phyloP scores from a whole-genome alignment of 345 rosid species.

The Salix purpurea region DNA sequence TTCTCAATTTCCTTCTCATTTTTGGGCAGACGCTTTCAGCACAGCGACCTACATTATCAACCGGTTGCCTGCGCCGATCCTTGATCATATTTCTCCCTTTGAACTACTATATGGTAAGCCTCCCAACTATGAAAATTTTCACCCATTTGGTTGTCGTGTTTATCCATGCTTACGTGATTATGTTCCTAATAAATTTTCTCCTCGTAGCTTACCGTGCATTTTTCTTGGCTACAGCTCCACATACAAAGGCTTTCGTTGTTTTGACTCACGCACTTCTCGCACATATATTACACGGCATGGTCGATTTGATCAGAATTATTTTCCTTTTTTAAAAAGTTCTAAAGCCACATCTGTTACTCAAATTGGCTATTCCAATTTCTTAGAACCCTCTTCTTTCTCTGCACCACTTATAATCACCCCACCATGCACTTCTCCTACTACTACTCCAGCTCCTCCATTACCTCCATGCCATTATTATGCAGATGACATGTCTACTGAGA shows the following conservation, averaged over 20 bases:
- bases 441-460: too few relatives aligned
- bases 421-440: too few relatives aligned
- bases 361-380: too few relatives aligned
- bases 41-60: conserved; percentile 1
- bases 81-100: not conserved
- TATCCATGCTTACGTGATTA: not conserved
- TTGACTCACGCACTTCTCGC: not conserved
- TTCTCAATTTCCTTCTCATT: not conserved
- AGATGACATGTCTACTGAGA: too few relatives aligned
- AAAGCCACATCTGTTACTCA: too few relatives aligned
- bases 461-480: too few relatives aligned
- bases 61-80: not conserved
- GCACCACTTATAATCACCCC: too few relatives aligned
- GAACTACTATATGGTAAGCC: not conserved
- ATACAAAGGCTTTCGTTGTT: not conserved
- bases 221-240: not conserved
- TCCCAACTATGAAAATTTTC: not conserved
- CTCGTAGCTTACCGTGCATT: not conserved
- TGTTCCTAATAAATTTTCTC: not conserved
- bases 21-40: not conserved
- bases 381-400: too few relatives aligned
- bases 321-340: accelerated
- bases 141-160: not conserved
- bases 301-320: too few relatives aligned
- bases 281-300: too few relatives aligned